Base-by-base conservation (phyloP, 2,329 filamentous ascomycete genomes). In the Paracamarosporium sp. region DNA sequence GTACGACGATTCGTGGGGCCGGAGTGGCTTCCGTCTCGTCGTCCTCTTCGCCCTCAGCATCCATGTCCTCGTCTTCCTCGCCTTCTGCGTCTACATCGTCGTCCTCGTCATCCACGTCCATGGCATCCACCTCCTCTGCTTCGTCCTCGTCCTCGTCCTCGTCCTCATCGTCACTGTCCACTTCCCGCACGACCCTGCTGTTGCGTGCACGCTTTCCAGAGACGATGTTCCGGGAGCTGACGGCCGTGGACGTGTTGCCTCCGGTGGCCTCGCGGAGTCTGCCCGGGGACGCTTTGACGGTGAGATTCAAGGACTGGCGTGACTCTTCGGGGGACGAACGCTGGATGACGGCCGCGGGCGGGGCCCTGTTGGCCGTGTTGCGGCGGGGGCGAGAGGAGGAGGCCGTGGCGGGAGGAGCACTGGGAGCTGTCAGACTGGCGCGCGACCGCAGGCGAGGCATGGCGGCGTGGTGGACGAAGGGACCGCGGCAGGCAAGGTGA, bases 261-360 rank as follows among this genome's bases (percentile, higher is more conserved):
- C 76, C 76, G 0, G 79, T 82, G 35, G 80, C 81, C 56, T 82
- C 77, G 53, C 80, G 74, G 24, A 83, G 75, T 70, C 80, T 82
- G 71, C 74, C 80, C 17, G 81, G 81, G 2, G 79, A 78, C 13
- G 80, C 80, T 60, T 82, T 82, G 62, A 83, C 80, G 36, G 80
- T 83, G 57, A 83, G 76, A 55, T 78, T 76, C 55, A 83, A 78
- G 50, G 78, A 80, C 57, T 77, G 78, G 58, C 77, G 78, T 40
- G 75, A 75, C 57, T 78, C 75, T 50, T 79, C 74, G 57, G 78
- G 78, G 43, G 77, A 75, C 46, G 71, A 72, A 56, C 72, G 72
- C 64, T 78, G 71, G 53, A 79, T 75, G 46, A 74, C 67, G 47
- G 75, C 73, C 9, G 75, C 64, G 30, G 71, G 67, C 35, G 73